Evolutionary conservation across 2,329 filamentous ascomycete species (phyloP).

Genomic region (Pochonia chlamydosporia): DNA sequence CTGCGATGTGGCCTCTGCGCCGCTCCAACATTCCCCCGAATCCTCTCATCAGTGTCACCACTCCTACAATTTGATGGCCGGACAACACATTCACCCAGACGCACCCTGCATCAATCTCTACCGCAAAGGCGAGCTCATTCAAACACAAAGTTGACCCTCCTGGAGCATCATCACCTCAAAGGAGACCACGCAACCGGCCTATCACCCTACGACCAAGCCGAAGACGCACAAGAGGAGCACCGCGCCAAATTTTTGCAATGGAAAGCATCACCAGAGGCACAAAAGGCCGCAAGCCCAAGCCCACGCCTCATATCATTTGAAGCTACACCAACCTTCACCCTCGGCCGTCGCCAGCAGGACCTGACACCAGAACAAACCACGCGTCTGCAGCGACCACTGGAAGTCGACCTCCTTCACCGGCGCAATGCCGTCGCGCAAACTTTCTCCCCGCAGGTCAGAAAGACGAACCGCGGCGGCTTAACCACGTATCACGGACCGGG

Average conservation of each 20-base stretch:
- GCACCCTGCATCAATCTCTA: too few relatives aligned
- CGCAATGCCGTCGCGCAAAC: conserved; percentile 22
- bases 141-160: conserved; percentile 10
- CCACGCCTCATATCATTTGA: conserved; percentile 79
- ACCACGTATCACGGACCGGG: conserved; percentile 95
- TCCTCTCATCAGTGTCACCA: not conserved
- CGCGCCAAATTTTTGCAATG: conserved; percentile 28
- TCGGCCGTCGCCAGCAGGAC: conserved; percentile 70
- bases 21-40: not conserved
- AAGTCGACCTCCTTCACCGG: conserved; percentile 18
- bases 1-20: not conserved
- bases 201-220: conserved; percentile 25
- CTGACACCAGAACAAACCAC: conserved; percentile 40
- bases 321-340: conserved; percentile 78
- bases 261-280: conserved; percentile 21
- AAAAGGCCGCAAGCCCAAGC: conserved; percentile 10
- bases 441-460: conserved; percentile 54
- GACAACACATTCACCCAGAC: not conserved
- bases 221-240: conserved; percentile 25
- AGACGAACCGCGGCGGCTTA: conserved; percentile 78
- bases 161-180: conserved; percentile 25
- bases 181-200: conserved; percentile 15
- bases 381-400: conserved; percentile 37
- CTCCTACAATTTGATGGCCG: too few relatives aligned
- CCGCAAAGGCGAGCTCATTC: not conserved